Evolutionary conservation across 129 eudicot genomes (phyloP), one percentile per base, ranked within the genome.

Genomic region (Flaveria bidentis): DNA sequence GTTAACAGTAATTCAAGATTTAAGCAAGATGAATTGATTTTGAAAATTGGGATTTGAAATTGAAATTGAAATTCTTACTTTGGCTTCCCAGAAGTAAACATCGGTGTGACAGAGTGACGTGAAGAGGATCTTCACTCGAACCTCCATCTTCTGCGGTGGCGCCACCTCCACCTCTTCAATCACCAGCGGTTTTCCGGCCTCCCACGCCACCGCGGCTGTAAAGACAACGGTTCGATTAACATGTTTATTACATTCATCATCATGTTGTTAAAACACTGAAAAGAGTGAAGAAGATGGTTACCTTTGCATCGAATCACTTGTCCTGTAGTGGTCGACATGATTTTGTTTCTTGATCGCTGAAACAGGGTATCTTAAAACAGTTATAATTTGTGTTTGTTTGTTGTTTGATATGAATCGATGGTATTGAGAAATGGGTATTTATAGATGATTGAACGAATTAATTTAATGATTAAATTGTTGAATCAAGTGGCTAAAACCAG

Each of bases 81-180:
- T 87, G 67, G 97, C 97, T 79, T 91, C 97, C 97, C 97, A 89
- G 83, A 91, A 91, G 82, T 87, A 91, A 70, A 91, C 86, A 85
- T 87, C 92, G 7, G 96, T 90, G 78, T 84, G 92, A 57, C 92
- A 90, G 11, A 90, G 87, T 15, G 96, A 87, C 69, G 97, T 92
- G 85, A 83, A 87, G 50, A 87, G 87, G 75, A 91, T 91, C 86
- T 88, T 91, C 23, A 91, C 15, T 1, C 96, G 87, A 71, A 91
- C 97, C 77, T 87, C 97, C 87, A 79, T 65, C 75, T 88, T 85
- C 89, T 88, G 91, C 9, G 96, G 97, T 22, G 97, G 97, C 36
- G 89, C 92, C 77, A 89, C 97, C 84, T 89, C 96, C 41, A 92
- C 92, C 78, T 89, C 89, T 72, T 92, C 96, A 0, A 92, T 89